A percentile compares a stretch with the other conserved stretches of the same genome.
Conservation (phyloP, 257 asterid genomes). For the Phtheirospermum japonicum region DNA sequence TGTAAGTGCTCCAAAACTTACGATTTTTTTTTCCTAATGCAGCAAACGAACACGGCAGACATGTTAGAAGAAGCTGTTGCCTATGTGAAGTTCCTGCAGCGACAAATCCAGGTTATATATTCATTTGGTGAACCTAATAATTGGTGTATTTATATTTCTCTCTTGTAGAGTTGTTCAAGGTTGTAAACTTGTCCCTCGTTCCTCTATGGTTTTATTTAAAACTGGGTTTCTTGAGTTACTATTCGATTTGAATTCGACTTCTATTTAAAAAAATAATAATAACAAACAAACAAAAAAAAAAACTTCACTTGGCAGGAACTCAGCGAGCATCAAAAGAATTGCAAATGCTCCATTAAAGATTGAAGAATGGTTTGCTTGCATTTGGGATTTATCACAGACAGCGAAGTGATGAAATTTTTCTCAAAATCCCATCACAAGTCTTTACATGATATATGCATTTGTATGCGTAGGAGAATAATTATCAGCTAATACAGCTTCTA, state of each 20-base stretch:
- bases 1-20: slow-evolving; percentile 15
- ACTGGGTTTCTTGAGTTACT: no score
- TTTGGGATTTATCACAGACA: slow-evolving; percentile 13
- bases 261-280: not conserved
- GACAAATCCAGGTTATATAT: slow-evolving; percentile 69
- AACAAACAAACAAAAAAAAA: not conserved
- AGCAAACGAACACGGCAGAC: slow-evolving; percentile 99
- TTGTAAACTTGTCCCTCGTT: no score
- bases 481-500: no score
- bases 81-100: slow-evolving; percentile 79
- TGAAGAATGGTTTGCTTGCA: slow-evolving; percentile 31
- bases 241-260: not conserved
- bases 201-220: no score
- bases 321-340: slow-evolving; percentile 76
- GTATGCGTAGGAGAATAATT: no score
- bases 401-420: slow-evolving; percentile 20
- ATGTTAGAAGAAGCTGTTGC: slow-evolving; percentile 95
- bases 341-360: slow-evolving; percentile 57
- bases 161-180: no score
- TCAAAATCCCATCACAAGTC: slow-evolving; percentile 14
- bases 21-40: slow-evolving; percentile 31
- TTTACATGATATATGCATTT: no score
- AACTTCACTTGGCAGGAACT: slow-evolving; percentile 60
- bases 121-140: slow-evolving; percentile 7
- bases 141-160: not conserved